A percentile compares a stretch with the other conserved stretches of the same genome.
Evolutionary conservation across 2,329 filamentous ascomycete genomes (phyloP).

Genomic region (Diplodia corticola): DNA sequence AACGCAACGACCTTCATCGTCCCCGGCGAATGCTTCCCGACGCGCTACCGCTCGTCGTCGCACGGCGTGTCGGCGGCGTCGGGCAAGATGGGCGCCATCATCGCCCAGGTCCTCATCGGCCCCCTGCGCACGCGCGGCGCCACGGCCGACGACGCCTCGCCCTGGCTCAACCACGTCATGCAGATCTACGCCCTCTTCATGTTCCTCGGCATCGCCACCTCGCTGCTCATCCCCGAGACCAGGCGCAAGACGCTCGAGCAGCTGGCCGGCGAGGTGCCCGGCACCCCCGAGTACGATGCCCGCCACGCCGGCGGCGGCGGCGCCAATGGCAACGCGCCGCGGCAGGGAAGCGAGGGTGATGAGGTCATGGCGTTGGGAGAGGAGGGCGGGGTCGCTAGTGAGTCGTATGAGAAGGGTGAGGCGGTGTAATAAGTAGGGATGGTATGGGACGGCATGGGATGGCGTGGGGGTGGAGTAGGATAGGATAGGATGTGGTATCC

Average conservation of each 20-base stretch:
- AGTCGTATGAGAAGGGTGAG: slow-evolving; percentile 18
- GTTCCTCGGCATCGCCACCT: slow-evolving; percentile 68
- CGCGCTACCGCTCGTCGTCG: slow-evolving; percentile 49
- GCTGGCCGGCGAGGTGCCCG: slow-evolving; percentile 65
- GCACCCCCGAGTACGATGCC: slow-evolving; percentile 51
- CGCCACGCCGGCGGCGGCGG: slow-evolving; percentile 8
- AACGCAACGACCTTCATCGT: slow-evolving; percentile 55
- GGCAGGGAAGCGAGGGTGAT: too few species aligned
- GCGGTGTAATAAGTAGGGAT: too few species aligned
- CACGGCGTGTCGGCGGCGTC: slow-evolving; percentile 52
- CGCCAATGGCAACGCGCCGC: background rate
- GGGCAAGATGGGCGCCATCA: slow-evolving; percentile 52
- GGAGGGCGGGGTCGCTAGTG: background rate
- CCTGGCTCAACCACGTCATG: slow-evolving; percentile 73
- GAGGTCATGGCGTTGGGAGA: background rate
- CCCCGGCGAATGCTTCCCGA: slow-evolving; percentile 55
- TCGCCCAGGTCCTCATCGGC: slow-evolving; percentile 52
- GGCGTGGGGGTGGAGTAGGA: too few species aligned
- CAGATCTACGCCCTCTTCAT: slow-evolving; percentile 80
- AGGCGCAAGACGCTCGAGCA: slow-evolving; percentile 73
- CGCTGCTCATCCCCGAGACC: slow-evolving; percentile 74
- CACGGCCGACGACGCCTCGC: slow-evolving; percentile 51
- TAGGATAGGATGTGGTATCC: background rate
- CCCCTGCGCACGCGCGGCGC: slow-evolving; percentile 57
- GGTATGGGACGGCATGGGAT: too few species aligned